Percentiles rank a stretch among this genome's conserved stretches.
Evolutionary conservation across 2,329 filamentous ascomycete genomes (phyloP).

Genomic region (Pestalotiopsis sp.): DNA sequence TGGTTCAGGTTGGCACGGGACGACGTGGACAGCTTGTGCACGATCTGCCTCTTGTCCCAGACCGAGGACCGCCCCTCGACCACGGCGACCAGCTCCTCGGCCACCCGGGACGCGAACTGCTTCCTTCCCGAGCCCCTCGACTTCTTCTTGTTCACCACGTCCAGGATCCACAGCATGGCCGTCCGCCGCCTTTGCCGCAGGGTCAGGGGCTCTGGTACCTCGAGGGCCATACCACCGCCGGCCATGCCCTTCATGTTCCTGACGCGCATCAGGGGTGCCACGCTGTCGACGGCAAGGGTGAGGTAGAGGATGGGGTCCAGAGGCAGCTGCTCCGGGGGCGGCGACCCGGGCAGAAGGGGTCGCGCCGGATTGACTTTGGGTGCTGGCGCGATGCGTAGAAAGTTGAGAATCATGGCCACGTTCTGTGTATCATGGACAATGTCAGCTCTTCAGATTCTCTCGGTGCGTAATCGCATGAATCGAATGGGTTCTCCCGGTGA

Average conservation of each 20-base stretch:
- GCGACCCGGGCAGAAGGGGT: constrained; percentile 74
- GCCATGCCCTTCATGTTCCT: constrained; percentile 74
- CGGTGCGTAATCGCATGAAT: background rate
- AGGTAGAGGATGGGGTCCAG: constrained; percentile 90
- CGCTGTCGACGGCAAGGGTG: constrained; percentile 86
- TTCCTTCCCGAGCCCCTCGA: constrained; percentile 71
- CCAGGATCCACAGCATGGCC: constrained; percentile 88
- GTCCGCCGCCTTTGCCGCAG: constrained; percentile 75
- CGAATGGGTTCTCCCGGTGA: background rate
- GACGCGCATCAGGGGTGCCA: constrained; percentile 86
- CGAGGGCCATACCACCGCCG: constrained; percentile 83
- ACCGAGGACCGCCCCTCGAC: constrained; percentile 82
- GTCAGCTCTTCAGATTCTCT: background rate
- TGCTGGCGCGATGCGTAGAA: constrained; percentile 81
- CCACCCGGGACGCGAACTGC: constrained; percentile 77
- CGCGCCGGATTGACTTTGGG: constrained; percentile 73
- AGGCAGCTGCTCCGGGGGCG: constrained; percentile 78
- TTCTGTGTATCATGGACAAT: constrained; percentile 55
- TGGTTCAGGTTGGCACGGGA: constrained; percentile 72
- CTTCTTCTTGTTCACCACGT: constrained; percentile 77
- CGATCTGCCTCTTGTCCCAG: constrained; percentile 78
- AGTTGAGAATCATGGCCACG: constrained; percentile 80
- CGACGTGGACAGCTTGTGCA: constrained; percentile 82
- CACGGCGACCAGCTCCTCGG: constrained; percentile 83
- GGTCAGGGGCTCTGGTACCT: constrained; percentile 77